These are phyloP conservation scores for Bryum argenteum DNA, from an alignment of 225 moss, liverwort and hornwort species.

Conservation along the genomic window DNA sequence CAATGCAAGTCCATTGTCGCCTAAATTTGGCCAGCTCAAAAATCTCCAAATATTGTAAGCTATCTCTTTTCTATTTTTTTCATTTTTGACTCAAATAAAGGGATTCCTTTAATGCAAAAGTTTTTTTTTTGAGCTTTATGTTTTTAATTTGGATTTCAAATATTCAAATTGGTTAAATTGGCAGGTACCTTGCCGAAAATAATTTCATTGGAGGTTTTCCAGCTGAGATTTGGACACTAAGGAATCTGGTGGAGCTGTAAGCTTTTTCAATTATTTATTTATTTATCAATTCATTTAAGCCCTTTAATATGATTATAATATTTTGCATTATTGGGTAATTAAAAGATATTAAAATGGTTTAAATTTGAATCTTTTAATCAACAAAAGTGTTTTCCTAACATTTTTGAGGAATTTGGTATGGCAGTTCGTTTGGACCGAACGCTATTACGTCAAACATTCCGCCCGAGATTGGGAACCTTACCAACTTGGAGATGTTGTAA, in stretches of 20 bases:
- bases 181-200: slow-evolving; percentile 27
- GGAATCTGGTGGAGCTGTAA: slow-evolving; percentile 32
- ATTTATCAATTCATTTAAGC: too few species aligned
- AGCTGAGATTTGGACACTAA: slow-evolving; percentile 40
- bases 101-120: background rate
- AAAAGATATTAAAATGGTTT: too few species aligned
- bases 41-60: slow-evolving; percentile 44
- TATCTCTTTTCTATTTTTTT: too few species aligned
- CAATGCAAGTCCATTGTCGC: slow-evolving; percentile 6
- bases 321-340: too few species aligned
- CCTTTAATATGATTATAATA: too few species aligned
- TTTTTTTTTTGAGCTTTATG: background rate
- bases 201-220: slow-evolving; percentile 30
- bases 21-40: slow-evolving; percentile 26
- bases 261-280: background rate
- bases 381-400: too few species aligned
- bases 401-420: background rate
- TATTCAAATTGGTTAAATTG: slow-evolving; percentile 3
- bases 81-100: too few species aligned
- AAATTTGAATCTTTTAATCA: too few species aligned
- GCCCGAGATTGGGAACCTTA: slow-evolving; percentile 38
- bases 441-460: slow-evolving; percentile 31
- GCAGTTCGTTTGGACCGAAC: slow-evolving; percentile 36
- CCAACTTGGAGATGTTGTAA: slow-evolving; percentile 43
- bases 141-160: background rate